Evolutionary conservation across 2,329 filamentous ascomycete species (phyloP).

Genomic region (Ophiostoma montium): DNA sequence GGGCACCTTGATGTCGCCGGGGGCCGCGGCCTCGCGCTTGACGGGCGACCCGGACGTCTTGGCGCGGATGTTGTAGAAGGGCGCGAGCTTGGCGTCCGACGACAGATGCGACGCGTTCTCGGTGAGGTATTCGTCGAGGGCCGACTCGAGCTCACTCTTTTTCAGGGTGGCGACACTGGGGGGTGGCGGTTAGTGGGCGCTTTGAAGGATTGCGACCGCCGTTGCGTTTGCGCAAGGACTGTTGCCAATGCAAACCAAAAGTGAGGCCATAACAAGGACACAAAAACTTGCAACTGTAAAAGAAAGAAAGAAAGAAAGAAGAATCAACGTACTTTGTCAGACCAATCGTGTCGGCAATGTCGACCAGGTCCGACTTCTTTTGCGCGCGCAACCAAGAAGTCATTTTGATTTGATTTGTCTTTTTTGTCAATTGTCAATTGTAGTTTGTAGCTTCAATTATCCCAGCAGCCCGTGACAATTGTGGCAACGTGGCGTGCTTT

Average conservation of each 20-base stretch:
- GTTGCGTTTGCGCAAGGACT: too few species aligned
- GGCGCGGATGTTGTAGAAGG: constrained; percentile 62
- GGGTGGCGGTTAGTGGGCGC: not conserved
- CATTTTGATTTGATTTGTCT: constrained; percentile 9
- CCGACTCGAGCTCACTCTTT: constrained; percentile 66
- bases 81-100: constrained; percentile 48
- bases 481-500: not conserved
- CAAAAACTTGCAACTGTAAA: not conserved
- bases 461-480: not conserved
- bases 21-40: constrained; percentile 34
- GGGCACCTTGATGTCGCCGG: constrained; percentile 27
- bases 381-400: constrained; percentile 61
- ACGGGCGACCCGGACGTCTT: constrained; percentile 45
- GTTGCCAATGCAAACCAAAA: too few species aligned
- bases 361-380: constrained; percentile 67
- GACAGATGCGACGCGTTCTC: constrained; percentile 52
- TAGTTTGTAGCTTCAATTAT: not conserved
- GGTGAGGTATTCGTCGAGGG: constrained; percentile 59
- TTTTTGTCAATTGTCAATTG: not conserved
- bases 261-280: too few species aligned
- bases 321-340: constrained; percentile 47
- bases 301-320: not conserved
- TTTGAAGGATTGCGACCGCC: too few species aligned
- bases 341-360: constrained; percentile 57
- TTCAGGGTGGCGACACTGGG: constrained; percentile 53